Evolutionary conservation across 139 green algal species (phyloP).

Genomic region (Mesostigma viride): DNA sequence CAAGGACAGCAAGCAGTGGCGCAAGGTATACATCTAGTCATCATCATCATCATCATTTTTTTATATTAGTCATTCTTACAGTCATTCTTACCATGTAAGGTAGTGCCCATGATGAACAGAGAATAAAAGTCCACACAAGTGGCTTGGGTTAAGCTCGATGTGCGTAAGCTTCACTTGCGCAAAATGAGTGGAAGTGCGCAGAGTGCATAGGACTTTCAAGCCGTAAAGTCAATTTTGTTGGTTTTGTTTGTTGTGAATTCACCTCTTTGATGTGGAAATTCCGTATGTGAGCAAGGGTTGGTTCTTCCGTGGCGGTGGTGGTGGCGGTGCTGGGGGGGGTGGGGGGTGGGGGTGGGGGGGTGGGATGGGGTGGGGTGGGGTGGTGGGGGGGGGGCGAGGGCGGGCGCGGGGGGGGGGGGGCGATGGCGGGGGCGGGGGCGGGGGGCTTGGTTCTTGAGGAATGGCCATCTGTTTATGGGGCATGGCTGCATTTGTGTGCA

Average conservation of each 20-base stretch:
- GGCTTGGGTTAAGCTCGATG: neutral
- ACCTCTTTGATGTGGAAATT: neutral
- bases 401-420: no score
- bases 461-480: no score
- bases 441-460: no score
- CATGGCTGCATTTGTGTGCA: no score
- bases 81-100: neutral
- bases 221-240: neutral
- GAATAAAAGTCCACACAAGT: no score
- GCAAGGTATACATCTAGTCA: neutral
- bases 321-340: no score
- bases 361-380: no score
- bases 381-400: no score
- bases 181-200: neutral
- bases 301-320: neutral
- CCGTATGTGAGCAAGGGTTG: neutral
- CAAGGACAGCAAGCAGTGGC: neutral
- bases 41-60: neutral
- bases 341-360: no score
- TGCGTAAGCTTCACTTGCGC: neutral
- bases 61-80: neutral
- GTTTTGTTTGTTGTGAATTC: neutral
- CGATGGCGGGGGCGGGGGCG: no score
- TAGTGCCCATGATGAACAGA: neutral
- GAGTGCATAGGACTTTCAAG: neutral